A percentile compares a stretch with the other conserved stretches of the same genome.
phyloP scores from a whole-genome alignment of 495 filamentous ascomycete species.

The Penicillium crystallinum region DNA sequence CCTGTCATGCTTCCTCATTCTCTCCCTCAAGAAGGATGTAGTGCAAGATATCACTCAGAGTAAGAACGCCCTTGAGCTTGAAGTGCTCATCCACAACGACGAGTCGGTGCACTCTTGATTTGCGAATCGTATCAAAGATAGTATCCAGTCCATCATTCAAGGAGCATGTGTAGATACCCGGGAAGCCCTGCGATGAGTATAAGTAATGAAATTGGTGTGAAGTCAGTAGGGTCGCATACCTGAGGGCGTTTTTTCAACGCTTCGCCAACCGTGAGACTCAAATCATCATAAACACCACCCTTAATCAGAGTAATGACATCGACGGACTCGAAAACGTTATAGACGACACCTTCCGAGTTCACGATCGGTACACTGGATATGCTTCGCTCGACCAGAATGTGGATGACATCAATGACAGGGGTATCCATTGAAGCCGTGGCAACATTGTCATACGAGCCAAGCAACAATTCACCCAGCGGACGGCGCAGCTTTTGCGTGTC shows the following conservation, averaged over 20 bases:
- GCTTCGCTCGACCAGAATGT: constrained; percentile 83
- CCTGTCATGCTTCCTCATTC: constrained; percentile 37
- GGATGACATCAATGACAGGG: constrained; percentile 92
- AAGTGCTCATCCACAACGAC: constrained; percentile 88
- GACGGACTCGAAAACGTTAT: constrained; percentile 97
- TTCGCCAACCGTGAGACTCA: constrained; percentile 81
- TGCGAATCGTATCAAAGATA: constrained; percentile 95
- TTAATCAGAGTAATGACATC: constrained; percentile 96
- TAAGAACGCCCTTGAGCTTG: constrained; percentile 81
- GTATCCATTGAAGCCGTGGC: constrained; percentile 85
- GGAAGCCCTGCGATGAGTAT: constrained; percentile 61
- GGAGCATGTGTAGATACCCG: constrained; percentile 94
- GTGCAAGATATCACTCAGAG: constrained; percentile 92
- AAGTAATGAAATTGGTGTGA: neutral
- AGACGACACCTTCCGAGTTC: constrained; percentile 70
- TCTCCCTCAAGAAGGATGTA: constrained; percentile 90
- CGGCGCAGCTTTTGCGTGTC: constrained; percentile 88
- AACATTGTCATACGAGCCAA: constrained; percentile 80
- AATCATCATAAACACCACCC: constrained; percentile 85
- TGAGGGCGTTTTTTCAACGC: constrained; percentile 82
- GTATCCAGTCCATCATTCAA: constrained; percentile 87
- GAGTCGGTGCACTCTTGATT: constrained; percentile 86
- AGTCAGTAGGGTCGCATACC: constrained; percentile 34
- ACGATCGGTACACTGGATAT: constrained; percentile 95
- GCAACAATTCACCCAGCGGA: constrained; percentile 73